phyloP scores from a whole-genome alignment of 192 early-diverging fungal genomes.

The Piromyces finnis region DNA sequence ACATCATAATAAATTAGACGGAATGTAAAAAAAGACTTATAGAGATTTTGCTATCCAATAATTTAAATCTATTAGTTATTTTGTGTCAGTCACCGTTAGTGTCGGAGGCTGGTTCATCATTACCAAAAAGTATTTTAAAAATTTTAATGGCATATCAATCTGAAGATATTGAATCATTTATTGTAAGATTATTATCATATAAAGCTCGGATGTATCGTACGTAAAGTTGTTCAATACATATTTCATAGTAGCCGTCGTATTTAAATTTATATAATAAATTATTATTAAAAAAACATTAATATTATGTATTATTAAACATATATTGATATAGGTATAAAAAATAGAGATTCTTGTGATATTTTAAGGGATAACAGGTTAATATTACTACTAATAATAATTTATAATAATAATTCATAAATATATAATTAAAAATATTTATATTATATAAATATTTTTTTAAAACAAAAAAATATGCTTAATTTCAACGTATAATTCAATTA shows the following conservation, averaged over 20 bases:
- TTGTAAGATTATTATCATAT: neutral
- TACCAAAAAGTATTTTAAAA: neutral
- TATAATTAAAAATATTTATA: too few species aligned
- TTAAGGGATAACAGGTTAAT: neutral
- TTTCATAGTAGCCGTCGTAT: too few species aligned
- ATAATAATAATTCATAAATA: too few species aligned
- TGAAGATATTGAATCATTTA: neutral
- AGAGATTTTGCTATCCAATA: neutral
- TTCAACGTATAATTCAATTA: too few species aligned
- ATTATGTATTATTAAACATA: too few species aligned
- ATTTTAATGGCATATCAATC: neutral
- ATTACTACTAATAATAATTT: too few species aligned
- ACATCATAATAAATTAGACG: neutral
- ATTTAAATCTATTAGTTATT: neutral
- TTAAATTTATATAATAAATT: too few species aligned
- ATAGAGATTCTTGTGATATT: neutral
- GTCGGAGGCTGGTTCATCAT: neutral
- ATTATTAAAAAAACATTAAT: too few species aligned
- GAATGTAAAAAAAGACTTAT: neutral
- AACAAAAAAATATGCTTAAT: too few species aligned
- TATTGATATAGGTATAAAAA: neutral
- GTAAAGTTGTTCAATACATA: too few species aligned
- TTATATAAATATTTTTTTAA: too few species aligned
- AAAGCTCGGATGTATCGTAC: neutral
- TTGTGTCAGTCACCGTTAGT: neutral